These are phyloP conservation scores for Eruca vesicaria DNA, from an alignment of 441 rosid genomes.

Conservation along the genomic window DNA sequence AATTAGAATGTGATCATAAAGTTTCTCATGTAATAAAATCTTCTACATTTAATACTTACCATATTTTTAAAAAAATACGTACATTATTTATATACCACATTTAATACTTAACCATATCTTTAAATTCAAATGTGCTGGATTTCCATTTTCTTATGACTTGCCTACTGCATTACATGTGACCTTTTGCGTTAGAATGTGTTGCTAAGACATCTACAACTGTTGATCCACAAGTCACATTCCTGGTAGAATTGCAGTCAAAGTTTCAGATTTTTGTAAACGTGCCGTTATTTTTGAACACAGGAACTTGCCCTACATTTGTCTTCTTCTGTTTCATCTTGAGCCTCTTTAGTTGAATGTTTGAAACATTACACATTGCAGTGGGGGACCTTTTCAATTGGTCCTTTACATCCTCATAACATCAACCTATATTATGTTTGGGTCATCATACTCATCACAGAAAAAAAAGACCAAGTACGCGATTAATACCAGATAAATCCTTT, in stretches of 20 bases:
- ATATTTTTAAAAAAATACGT: neutral
- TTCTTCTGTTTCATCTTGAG: neutral
- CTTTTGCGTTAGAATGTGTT: neutral
- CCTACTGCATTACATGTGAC: slow-evolving; percentile 4
- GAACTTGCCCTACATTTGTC: neutral
- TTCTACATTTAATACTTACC: neutral
- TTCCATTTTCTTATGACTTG: neutral
- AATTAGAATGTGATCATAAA: neutral
- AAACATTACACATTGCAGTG: neutral
- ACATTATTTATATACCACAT: neutral
- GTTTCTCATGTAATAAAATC: neutral
- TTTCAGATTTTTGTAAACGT: neutral
- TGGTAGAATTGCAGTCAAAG: neutral
- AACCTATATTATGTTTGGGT: neutral
- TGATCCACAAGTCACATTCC: neutral
- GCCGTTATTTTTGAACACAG: neutral
- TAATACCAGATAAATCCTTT: neutral
- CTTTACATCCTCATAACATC: neutral
- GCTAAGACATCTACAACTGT: slow-evolving; percentile 5
- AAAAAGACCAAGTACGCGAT: neutral
- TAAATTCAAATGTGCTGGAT: neutral
- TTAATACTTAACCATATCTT: too few species aligned
- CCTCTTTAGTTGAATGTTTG: neutral
- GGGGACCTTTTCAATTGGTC: neutral
- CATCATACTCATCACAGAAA: neutral